A percentile compares a stretch with the other conserved stretches of the same genome.
Evolutionary conservation across 495 filamentous ascomycete genomes (phyloP).

Genomic region (Penicillium paradoxum): DNA sequence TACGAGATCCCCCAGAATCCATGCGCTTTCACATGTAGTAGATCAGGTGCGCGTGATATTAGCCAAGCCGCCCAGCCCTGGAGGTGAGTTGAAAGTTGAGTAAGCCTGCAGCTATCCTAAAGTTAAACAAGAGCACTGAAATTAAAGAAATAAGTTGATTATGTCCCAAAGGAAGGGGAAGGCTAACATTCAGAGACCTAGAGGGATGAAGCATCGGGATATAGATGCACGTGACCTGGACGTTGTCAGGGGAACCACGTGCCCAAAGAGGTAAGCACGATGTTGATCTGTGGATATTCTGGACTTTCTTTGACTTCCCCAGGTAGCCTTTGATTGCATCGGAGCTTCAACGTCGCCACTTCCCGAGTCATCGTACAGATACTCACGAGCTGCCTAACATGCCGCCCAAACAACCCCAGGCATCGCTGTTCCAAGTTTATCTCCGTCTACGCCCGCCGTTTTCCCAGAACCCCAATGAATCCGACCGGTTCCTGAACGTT

Average conservation of each 20-base stretch:
- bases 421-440: constrained; percentile 84
- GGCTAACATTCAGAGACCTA: too few species aligned
- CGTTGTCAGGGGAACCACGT: constrained; percentile 21
- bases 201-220: background rate
- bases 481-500: constrained; percentile 74
- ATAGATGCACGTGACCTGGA: constrained; percentile 22
- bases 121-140: too few species aligned
- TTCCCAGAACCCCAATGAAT: constrained; percentile 28
- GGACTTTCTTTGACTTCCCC: constrained; percentile 6
- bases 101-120: too few species aligned
- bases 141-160: too few species aligned
- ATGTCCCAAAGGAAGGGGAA: too few species aligned
- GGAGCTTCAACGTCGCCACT: constrained; percentile 1
- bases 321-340: constrained; percentile 9
- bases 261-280: constrained; percentile 9
- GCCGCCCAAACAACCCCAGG: constrained; percentile 42
- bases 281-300: constrained; percentile 19
- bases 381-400: constrained; percentile 10
- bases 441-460: constrained; percentile 78
- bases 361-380: background rate
- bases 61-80: too few species aligned
- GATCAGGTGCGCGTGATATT: background rate
- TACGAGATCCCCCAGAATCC: background rate
- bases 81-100: too few species aligned
- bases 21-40: background rate